These are phyloP conservation scores for Pseudopyricularia cyperi DNA, from an alignment of 2,329 filamentous ascomycete genomes.

Conservation along the genomic window DNA sequence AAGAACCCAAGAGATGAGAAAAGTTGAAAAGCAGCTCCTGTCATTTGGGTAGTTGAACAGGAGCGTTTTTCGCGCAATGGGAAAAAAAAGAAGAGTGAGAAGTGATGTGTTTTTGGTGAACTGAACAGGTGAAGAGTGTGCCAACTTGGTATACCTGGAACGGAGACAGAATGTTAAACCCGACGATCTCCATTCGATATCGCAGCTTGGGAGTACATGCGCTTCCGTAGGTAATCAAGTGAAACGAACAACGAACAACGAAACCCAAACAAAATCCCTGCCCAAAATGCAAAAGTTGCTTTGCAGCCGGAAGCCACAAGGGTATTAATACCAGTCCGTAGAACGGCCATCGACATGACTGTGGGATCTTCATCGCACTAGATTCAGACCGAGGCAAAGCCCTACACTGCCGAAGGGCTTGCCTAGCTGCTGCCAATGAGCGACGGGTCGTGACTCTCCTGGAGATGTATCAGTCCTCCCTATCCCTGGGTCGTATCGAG, in stretches of 20 bases:
- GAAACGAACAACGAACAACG: not conserved
- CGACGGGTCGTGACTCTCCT: constrained; percentile 5
- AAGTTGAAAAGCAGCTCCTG: not conserved
- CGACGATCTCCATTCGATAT: not conserved
- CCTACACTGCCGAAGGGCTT: not conserved
- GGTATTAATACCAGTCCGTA: not conserved
- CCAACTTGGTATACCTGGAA: not conserved
- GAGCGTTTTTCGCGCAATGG: not conserved
- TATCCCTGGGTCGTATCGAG: not conserved
- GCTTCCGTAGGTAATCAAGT: not conserved
- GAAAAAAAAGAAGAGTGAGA: not conserved
- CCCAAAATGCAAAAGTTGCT: not conserved
- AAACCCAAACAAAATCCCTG: not conserved
- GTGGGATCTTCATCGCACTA: not conserved
- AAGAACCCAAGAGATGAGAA: not conserved
- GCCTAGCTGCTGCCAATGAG: not conserved
- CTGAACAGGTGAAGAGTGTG: not conserved
- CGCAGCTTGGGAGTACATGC: not conserved
- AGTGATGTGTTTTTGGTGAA: not conserved
- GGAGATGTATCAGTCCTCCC: constrained; percentile 3
- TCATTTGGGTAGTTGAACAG: not conserved
- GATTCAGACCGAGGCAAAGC: not conserved
- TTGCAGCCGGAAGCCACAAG: not conserved
- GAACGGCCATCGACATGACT: not conserved
- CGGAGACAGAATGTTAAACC: not conserved